Evolutionary conservation across 345 rosid species (phyloP), one percentile per base, ranked within the genome.

Genomic region (Turnera subulata): DNA sequence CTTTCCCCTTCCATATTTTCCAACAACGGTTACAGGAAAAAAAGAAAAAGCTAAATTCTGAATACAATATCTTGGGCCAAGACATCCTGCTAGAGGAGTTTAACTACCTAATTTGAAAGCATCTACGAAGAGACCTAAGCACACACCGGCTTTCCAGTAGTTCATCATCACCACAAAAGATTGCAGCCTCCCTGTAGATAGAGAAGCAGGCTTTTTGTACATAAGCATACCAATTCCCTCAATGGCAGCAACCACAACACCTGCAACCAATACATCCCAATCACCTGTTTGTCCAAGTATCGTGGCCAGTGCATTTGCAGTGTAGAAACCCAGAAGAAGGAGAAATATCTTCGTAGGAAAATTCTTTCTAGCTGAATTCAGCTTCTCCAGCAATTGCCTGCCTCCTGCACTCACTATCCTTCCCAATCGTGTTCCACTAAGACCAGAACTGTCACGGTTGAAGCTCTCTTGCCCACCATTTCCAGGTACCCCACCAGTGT

Each of bases 271-370:
- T 21, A 89, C 97, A 43, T 93, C 97, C 99, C 97, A 93, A 21
- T 93, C 97, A 62, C 97, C 97, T 3, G 99, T 93, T 72, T 93
- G 99, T 21, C 97, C 97, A 47, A 93, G 99, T 72, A 93, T 93
- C 0, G 97, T 93, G 11, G 99, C 97, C 29, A 93, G 67, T 16
- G 99, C 99, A 78, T 93, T 93, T 35, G 99, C 99, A 0, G 97
- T 89, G 63, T 89, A 93, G 80, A 93, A 93, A 25, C 99, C 97
- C 53, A 93, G 72, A 15, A 93, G 84, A 11, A 93, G 73, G 18
- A 93, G 77, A 61, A 93, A 93, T 67, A 87, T 66, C 79, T 93
- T 93, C 91, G 80, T 83, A 1, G 99, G 99, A 55, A 93, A 76
- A 76, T 93, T 87, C 59, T 78, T 85, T 62, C 99, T 79, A 23